A percentile compares a stretch with the other conserved stretches of the same genome.
Conservation (phyloP, 345 rosid species). For the Brassica cretica region DNA sequence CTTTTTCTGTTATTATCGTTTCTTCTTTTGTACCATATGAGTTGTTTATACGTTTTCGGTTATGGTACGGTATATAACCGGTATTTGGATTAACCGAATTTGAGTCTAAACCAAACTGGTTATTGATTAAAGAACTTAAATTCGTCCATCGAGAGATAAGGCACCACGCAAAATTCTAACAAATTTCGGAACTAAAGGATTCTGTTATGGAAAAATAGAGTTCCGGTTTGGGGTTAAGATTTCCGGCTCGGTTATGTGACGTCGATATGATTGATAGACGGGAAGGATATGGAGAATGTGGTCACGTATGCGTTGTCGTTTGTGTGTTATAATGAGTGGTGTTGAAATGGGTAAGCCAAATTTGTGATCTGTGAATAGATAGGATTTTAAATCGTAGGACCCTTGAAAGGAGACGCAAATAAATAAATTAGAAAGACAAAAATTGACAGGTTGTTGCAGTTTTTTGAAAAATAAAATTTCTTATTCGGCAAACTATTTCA, state of each 20-base stretch:
- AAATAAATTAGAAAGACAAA: not conserved
- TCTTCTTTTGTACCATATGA: constrained; percentile 14
- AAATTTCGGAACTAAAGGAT: not conserved
- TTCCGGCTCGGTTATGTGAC: constrained; percentile 23
- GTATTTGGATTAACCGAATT: constrained; percentile 4
- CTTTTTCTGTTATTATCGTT: constrained; percentile 26
- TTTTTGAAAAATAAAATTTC: too few species aligned
- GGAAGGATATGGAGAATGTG: constrained; percentile 30
- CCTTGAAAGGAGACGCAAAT: not conserved
- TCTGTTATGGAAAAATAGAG: not conserved
- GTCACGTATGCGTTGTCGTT: constrained; percentile 29
- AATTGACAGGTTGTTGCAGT: not conserved
- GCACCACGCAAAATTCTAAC: not conserved
- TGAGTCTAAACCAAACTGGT: not conserved
- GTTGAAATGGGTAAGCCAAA: not conserved
- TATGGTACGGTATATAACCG: constrained; percentile 9
- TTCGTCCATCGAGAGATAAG: not conserved
- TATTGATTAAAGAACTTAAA: not conserved
- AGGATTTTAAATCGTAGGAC: not conserved
- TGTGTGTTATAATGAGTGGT: constrained; percentile 31
- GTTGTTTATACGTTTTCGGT: constrained; percentile 14
- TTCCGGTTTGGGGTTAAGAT: constrained; percentile 4
- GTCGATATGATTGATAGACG: constrained; percentile 15
- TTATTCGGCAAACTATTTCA: too few species aligned
- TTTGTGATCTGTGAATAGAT: constrained; percentile 31